A percentile compares a stretch with the other conserved stretches of the same genome.
Evolutionary conservation across 2,329 filamentous ascomycete species (phyloP).

Genomic region (Alternaria angustiovoidea): DNA sequence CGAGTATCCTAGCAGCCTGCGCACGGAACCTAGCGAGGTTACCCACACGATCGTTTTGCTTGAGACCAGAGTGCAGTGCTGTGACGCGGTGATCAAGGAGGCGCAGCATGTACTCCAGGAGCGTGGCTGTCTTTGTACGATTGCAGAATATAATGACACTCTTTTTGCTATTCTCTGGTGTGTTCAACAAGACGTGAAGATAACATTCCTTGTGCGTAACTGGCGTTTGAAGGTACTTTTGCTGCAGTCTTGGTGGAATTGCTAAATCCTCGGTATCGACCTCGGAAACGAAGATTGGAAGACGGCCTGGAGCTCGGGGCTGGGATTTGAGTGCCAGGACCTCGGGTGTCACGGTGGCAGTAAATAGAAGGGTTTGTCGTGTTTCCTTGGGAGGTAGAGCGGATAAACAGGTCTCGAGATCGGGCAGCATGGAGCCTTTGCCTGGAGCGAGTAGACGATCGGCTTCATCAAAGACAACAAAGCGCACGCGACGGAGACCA

Average conservation of each 20-base stretch:
- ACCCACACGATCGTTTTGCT: conserved; percentile 82
- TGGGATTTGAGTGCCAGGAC: conserved; percentile 85
- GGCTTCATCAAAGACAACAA: conserved; percentile 94
- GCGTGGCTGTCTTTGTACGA: conserved; percentile 84
- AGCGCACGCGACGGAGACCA: conserved; percentile 78
- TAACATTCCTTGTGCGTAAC: conserved; percentile 95
- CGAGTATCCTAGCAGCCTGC: conserved; percentile 83
- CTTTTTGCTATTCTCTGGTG: conserved; percentile 73
- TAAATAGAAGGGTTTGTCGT: conserved; percentile 95
- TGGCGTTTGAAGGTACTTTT: conserved; percentile 87
- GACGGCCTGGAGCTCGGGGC: conserved; percentile 74
- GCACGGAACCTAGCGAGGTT: conserved; percentile 94
- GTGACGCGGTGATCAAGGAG: conserved; percentile 90
- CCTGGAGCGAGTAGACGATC: conserved; percentile 82
- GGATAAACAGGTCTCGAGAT: conserved; percentile 86
- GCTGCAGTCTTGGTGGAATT: conserved; percentile 80
- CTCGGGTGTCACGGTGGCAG: conserved; percentile 92
- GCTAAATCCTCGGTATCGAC: conserved; percentile 76
- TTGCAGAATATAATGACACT: conserved; percentile 95
- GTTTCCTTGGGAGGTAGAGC: conserved; percentile 78
- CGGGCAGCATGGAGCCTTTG: conserved; percentile 89
- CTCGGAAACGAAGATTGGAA: conserved; percentile 88
- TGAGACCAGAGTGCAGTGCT: conserved; percentile 85
- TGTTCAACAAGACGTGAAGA: conserved; percentile 86
- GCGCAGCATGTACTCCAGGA: conserved; percentile 86